A percentile compares a stretch with the other conserved stretches of the same genome.
Evolutionary conservation across 2,329 filamentous ascomycete species (phyloP).

Genomic region (Neofusicoccum laricinum): DNA sequence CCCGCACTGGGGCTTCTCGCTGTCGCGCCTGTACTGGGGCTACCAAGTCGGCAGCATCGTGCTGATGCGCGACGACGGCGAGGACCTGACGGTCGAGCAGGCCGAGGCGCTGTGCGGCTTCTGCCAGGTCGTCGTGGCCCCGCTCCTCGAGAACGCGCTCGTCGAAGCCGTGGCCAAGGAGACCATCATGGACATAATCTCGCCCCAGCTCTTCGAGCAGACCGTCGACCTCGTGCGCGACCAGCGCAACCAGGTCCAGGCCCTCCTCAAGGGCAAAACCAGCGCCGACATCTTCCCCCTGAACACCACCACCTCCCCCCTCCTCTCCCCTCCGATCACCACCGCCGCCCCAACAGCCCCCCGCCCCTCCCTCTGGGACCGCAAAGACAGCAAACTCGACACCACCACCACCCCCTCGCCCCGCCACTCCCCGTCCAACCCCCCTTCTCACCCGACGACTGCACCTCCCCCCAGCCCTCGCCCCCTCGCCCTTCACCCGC

Average conservation of each 20-base stretch:
- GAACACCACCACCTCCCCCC: not conserved
- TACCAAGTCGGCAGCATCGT: constrained; percentile 4
- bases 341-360: not conserved
- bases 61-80: constrained; percentile 3
- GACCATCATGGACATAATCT: not conserved
- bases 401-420: not conserved
- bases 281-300: not conserved
- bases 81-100: constrained; percentile 2
- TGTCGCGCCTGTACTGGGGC: not conserved
- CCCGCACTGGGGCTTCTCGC: not conserved
- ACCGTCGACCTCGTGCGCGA: not conserved
- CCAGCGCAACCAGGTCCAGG: not conserved
- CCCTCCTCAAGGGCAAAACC: not conserved
- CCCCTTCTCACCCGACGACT: not conserved
- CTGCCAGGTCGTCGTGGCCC: not conserved
- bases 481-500: not conserved
- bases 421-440: not conserved
- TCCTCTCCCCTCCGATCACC: not conserved
- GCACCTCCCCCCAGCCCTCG: not conserved
- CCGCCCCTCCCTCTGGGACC: not conserved
- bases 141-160: not conserved
- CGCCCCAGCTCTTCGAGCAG: not conserved
- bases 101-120: not conserved
- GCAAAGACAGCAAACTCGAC: not conserved
- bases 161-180: not conserved